Percentiles rank a stretch among this genome's conserved stretches.
Evolutionary conservation across 2,329 filamentous ascomycete species (phyloP).

Genomic region (Colletotrichum tropicicola): DNA sequence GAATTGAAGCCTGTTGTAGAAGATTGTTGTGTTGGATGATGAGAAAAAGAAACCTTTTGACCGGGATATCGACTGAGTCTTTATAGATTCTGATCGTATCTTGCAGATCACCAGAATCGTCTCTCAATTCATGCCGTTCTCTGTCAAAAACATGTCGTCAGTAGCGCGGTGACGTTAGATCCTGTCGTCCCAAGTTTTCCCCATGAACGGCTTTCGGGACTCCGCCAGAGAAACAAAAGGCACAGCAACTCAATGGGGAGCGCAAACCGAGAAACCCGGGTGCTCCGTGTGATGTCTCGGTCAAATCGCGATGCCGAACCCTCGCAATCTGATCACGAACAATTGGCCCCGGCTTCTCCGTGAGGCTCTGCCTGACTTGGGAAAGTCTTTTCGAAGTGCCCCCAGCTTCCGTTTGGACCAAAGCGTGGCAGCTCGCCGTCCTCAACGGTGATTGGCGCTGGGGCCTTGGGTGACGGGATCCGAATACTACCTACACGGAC

Average conservation of each 20-base stretch:
- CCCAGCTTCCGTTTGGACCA: neutral
- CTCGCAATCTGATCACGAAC: neutral
- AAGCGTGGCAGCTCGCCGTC: neutral
- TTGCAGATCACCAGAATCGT: neutral
- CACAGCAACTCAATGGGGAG: neutral
- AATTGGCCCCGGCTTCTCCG: neutral
- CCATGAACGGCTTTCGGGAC: conserved; percentile 14
- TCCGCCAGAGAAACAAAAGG: neutral
- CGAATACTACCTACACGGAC: neutral
- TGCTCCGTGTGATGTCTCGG: neutral
- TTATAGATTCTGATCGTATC: neutral
- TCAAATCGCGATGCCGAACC: neutral
- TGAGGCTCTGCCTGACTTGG: neutral
- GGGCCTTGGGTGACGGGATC: neutral
- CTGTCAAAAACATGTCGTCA: neutral
- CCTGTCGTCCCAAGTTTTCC: neutral
- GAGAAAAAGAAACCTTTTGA: neutral
- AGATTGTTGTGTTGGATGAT: neutral
- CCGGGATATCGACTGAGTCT: neutral
- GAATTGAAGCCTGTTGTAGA: too few species aligned
- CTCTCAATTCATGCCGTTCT: neutral
- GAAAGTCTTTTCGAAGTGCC: conserved; percentile 2
- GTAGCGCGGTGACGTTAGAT: neutral
- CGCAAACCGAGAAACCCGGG: neutral
- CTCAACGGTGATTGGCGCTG: conserved; percentile 10